phyloP scores from a whole-genome alignment of 495 filamentous ascomycete genomes.

The Haplographium delicatum region DNA sequence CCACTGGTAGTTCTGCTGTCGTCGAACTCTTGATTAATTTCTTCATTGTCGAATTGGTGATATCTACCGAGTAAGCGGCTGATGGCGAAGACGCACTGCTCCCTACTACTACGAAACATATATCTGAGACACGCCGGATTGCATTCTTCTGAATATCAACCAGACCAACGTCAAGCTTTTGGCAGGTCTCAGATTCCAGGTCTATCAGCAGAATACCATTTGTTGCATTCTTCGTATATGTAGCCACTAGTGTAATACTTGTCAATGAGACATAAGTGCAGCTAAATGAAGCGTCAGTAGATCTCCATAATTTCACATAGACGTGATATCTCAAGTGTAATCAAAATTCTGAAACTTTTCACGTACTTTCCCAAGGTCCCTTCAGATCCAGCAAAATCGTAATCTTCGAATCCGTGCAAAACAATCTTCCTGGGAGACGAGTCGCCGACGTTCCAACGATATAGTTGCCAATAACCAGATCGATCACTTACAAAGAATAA shows the following conservation, averaged over 20 bases:
- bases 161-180: background rate
- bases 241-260: too few relatives aligned
- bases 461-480: slow-evolving; percentile 1
- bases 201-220: slow-evolving; percentile 7
- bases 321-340: too few relatives aligned
- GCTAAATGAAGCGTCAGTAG: too few relatives aligned
- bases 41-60: slow-evolving; percentile 4
- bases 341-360: too few relatives aligned
- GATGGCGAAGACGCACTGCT: background rate
- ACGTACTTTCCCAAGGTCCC: too few relatives aligned
- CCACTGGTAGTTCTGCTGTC: slow-evolving; percentile 15
- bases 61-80: slow-evolving; percentile 13
- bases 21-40: slow-evolving; percentile 11
- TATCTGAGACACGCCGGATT: slow-evolving; percentile 8
- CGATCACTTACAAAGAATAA: slow-evolving; percentile 7
- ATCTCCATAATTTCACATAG: too few relatives aligned
- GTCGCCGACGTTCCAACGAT: slow-evolving; percentile 14
- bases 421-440: too few relatives aligned
- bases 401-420: too few relatives aligned
- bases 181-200: background rate
- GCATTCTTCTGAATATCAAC: background rate
- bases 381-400: too few relatives aligned
- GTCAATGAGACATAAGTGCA: too few relatives aligned
- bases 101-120: slow-evolving; percentile 2
- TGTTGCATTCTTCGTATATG: slow-evolving; percentile 7